phyloP scores from a whole-genome alignment of 2,329 filamentous ascomycete species.

The Coniella lustricola region DNA sequence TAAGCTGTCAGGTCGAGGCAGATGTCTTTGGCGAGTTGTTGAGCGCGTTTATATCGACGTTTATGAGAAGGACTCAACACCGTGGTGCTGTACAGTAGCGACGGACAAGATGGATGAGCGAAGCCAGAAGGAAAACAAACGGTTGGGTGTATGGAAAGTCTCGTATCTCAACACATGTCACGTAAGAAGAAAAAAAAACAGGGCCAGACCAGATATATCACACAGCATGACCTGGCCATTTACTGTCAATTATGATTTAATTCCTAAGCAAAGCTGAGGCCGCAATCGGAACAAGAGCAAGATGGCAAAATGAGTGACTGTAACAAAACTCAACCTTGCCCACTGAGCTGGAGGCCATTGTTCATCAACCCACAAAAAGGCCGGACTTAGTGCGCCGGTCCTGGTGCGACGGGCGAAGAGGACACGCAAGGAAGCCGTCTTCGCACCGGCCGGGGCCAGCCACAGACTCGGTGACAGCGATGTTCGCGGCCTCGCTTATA shows the following conservation, averaged over 20 bases:
- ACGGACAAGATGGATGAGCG: not conserved
- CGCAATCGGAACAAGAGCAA: not conserved
- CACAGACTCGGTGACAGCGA: too few relatives aligned
- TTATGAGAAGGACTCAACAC: too few relatives aligned
- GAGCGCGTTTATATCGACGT: too few relatives aligned
- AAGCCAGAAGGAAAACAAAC: not conserved
- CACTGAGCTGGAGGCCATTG: not conserved
- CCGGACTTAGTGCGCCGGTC: not conserved
- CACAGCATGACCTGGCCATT: not conserved
- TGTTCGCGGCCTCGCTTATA: too few relatives aligned
- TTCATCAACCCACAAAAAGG: slow-evolving; percentile 1
- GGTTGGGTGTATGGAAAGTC: too few relatives aligned
- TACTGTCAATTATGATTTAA: not conserved
- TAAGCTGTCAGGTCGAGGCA: too few relatives aligned
- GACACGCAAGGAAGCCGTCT: not conserved
- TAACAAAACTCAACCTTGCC: not conserved
- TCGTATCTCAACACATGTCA: too few relatives aligned
- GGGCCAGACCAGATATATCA: not conserved
- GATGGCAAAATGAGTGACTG: not conserved
- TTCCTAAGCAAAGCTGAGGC: not conserved
- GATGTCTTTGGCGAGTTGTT: too few relatives aligned
- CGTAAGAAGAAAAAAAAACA: not conserved
- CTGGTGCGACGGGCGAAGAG: not conserved
- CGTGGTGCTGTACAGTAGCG: too few relatives aligned
- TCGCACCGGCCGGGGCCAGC: not conserved